These are phyloP conservation scores for Sanghuangporus weigelae DNA, from an alignment of 1,284 basidiomycete species.

Conservation along the genomic window DNA sequence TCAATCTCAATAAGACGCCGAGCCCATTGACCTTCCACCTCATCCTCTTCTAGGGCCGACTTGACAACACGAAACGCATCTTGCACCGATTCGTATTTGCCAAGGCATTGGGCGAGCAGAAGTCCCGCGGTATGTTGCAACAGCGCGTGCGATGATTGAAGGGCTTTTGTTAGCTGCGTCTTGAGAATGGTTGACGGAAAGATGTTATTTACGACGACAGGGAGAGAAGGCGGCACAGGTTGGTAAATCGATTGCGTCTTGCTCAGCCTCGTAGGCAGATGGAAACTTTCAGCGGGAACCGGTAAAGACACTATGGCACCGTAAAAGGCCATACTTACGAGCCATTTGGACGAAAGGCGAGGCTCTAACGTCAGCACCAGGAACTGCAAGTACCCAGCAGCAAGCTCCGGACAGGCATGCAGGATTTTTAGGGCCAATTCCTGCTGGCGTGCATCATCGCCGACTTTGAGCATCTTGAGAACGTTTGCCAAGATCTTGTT, in stretches of 20 bases:
- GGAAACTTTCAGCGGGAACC: slow-evolving; percentile 61
- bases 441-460: slow-evolving; percentile 83
- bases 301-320: slow-evolving; percentile 73
- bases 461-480: slow-evolving; percentile 68
- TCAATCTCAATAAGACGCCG: slow-evolving; percentile 60
- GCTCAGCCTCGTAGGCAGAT: slow-evolving; percentile 33
- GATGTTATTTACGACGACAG: slow-evolving; percentile 66
- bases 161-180: slow-evolving; percentile 70
- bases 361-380: slow-evolving; percentile 80
- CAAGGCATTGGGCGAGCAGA: slow-evolving; percentile 64
- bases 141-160: slow-evolving; percentile 63
- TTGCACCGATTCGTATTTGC: slow-evolving; percentile 61
- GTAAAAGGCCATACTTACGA: slow-evolving; percentile 81
- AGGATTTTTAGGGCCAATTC: slow-evolving; percentile 80
- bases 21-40: slow-evolving; percentile 66
- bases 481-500: slow-evolving; percentile 84
- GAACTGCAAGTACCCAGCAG: slow-evolving; percentile 73
- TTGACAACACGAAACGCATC: slow-evolving; percentile 47
- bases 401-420: slow-evolving; percentile 79
- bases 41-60: slow-evolving; percentile 54
- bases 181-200: slow-evolving; percentile 71
- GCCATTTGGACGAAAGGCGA: slow-evolving; percentile 83
- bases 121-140: slow-evolving; percentile 83
- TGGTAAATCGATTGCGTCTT: slow-evolving; percentile 42
- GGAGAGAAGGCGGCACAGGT: slow-evolving; percentile 68